Evolutionary conservation across 2,329 filamentous ascomycete genomes (phyloP), one percentile per base, ranked within the genome.

Genomic region (Talaromyces islandicus): DNA sequence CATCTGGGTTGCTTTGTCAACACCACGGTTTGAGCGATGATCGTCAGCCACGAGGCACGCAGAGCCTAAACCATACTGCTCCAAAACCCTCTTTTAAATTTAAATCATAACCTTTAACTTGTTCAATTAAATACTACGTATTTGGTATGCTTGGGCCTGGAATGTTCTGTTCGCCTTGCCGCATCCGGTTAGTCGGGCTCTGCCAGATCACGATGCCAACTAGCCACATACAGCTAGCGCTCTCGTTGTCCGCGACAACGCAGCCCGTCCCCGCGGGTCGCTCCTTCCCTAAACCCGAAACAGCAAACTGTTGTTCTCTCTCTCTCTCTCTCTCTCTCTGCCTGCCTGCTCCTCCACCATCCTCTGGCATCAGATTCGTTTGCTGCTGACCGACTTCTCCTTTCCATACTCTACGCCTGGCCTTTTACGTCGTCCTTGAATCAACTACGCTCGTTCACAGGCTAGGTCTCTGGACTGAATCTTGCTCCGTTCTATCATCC

Each of bases 241-340:
- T 19, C 29, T 66, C 63, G 74, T 76, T 76, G 74, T 70, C 72
- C 67, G 58, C 60, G 73, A 74, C 67, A 72, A 75, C 76, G 71
- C 56, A 73, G 61, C 72, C 68, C 64, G 59, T 60, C 70, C 64
- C 50, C n/a, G n/a, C 41, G 41, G n/a, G 17, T 21, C 41, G 21
- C 21, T 46, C 46, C 4, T 2, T 17, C 14, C 25, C 74, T 77
- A 76, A 72, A 67, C 74, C 70, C n/a, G 11, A 75, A 71, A 65
- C 57, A 69, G 75, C 62, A 75, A 70, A 74, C 68, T 71, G 73
- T 77, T 76, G 73, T 71, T 60, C 58, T n/a, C n/a, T n/a, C n/a
- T n/a, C n/a, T n/a, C n/a, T n/a, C n/a, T n/a, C n/a, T n/a, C n/a
- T n/a, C n/a, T n/a, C n/a, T n/a, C n/a, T n/a, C n/a, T n/a, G n/a